Conservation (phyloP, 192 early-diverging fungal species). For the Backusella tarrabulga region DNA sequence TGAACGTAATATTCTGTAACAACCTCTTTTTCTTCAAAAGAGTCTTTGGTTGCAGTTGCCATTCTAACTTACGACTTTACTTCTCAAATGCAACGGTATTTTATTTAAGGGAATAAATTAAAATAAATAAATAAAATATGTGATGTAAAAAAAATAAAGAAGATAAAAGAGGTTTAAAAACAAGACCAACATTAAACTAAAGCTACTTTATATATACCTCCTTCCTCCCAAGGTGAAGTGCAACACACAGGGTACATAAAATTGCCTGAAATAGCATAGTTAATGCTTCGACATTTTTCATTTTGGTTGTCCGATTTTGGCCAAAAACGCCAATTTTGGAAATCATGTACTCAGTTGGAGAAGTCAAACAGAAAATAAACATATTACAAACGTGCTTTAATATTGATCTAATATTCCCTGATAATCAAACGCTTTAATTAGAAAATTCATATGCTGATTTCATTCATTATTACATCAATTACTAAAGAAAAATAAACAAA, state of each 20-base stretch:
- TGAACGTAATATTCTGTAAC: neutral
- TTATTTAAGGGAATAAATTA: neutral
- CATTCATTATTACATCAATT: neutral
- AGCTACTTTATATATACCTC: neutral
- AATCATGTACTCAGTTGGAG: neutral
- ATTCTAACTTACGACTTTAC: neutral
- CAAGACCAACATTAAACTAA: too few species aligned
- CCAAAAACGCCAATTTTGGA: slow-evolving; percentile 15
- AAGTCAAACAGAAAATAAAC: neutral
- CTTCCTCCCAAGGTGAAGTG: neutral
- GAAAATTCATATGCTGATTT: neutral
- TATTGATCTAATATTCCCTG: neutral
- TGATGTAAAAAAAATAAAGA: neutral
- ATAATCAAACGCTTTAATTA: neutral
- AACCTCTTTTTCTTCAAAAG: slow-evolving; percentile 2
- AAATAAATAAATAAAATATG: neutral
- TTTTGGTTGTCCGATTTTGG: slow-evolving; percentile 9
- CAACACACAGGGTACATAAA: neutral
- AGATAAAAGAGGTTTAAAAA: neutral
- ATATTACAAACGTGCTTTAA: neutral
- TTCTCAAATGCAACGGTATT: neutral
- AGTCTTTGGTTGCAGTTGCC: neutral
- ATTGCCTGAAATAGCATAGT: neutral
- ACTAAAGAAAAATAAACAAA: neutral
- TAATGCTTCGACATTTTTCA: neutral